These are phyloP conservation scores for Boletus rubropictus DNA, from an alignment of 768 basidiomycete genomes.

Conservation along the genomic window DNA sequence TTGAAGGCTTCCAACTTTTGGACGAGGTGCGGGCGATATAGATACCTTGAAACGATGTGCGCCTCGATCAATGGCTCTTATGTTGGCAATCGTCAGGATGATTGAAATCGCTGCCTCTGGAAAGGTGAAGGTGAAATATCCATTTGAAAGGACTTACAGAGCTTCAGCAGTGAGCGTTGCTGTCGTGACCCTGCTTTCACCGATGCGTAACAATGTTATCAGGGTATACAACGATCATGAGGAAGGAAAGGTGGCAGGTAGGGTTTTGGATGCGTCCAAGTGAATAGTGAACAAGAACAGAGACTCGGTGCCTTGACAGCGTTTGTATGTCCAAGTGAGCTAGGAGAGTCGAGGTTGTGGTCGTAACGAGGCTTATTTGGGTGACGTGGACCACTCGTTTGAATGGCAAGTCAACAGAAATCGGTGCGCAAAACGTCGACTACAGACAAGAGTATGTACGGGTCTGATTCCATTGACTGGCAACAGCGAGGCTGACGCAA, in stretches of 20 bases:
- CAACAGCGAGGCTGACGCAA: background rate
- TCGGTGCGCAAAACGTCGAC: no score
- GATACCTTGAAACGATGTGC: background rate
- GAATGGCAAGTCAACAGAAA: no score
- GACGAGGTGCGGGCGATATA: conserved; percentile 39
- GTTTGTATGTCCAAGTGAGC: no score
- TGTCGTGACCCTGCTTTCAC: background rate
- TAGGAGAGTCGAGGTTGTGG: no score
- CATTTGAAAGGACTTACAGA: conserved; percentile 42
- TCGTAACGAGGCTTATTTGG: no score
- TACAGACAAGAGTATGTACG: no score
- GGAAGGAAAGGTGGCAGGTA: conserved; percentile 39
- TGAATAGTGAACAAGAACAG: conserved; percentile 3
- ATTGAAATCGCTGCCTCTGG: conserved; percentile 69
- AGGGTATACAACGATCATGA: conserved; percentile 39
- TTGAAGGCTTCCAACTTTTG: conserved; percentile 64
- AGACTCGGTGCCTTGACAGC: background rate
- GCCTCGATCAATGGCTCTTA: conserved; percentile 32
- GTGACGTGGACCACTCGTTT: no score
- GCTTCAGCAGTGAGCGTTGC: conserved; percentile 44
- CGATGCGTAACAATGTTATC: background rate
- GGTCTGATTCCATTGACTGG: no score
- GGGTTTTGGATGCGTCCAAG: conserved; percentile 34
- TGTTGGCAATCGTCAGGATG: conserved; percentile 73
- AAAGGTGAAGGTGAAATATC: conserved; percentile 58